Evolutionary conservation across 345 rosid genomes (phyloP).

Genomic region (Camelina laxa): DNA sequence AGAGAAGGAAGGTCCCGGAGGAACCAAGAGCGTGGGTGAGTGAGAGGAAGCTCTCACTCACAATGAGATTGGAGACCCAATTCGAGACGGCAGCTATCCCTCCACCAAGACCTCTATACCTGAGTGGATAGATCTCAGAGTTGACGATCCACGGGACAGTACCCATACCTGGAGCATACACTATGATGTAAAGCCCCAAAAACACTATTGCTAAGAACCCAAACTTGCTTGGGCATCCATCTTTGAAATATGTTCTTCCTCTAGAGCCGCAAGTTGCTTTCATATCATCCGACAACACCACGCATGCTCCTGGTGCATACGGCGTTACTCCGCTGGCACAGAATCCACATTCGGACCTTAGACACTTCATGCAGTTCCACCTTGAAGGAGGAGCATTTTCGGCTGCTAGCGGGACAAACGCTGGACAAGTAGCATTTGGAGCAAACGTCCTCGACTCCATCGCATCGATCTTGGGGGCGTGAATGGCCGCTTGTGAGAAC

Average conservation of each 20-base stretch:
- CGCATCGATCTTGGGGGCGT: slow-evolving; percentile 52
- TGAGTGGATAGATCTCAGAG: slow-evolving; percentile 88
- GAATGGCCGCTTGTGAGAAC: slow-evolving; percentile 61
- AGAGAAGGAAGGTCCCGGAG: slow-evolving; percentile 68
- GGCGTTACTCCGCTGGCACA: slow-evolving; percentile 54
- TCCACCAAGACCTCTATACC: slow-evolving; percentile 85
- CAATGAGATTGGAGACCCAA: slow-evolving; percentile 78
- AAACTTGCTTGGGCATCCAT: slow-evolving; percentile 81
- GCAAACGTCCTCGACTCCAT: slow-evolving; percentile 54
- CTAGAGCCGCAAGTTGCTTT: slow-evolving; percentile 44
- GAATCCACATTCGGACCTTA: slow-evolving; percentile 61
- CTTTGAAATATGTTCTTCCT: slow-evolving; percentile 55
- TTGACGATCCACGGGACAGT: slow-evolving; percentile 91
- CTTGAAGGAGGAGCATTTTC: slow-evolving; percentile 40
- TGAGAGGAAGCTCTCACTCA: slow-evolving; percentile 66
- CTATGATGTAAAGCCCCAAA: slow-evolving; percentile 70
- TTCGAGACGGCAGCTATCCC: slow-evolving; percentile 80
- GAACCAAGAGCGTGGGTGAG: slow-evolving; percentile 63
- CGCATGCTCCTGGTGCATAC: slow-evolving; percentile 79
- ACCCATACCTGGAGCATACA: slow-evolving; percentile 87
- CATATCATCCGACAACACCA: slow-evolving; percentile 43
- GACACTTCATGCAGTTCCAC: slow-evolving; percentile 79
- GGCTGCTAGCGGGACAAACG: slow-evolving; percentile 40
- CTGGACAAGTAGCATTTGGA: slow-evolving; percentile 63
- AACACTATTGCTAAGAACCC: slow-evolving; percentile 73